Evolutionary conservation across 257 asterid species (phyloP).

Genomic region (Fraxinus excelsior): DNA sequence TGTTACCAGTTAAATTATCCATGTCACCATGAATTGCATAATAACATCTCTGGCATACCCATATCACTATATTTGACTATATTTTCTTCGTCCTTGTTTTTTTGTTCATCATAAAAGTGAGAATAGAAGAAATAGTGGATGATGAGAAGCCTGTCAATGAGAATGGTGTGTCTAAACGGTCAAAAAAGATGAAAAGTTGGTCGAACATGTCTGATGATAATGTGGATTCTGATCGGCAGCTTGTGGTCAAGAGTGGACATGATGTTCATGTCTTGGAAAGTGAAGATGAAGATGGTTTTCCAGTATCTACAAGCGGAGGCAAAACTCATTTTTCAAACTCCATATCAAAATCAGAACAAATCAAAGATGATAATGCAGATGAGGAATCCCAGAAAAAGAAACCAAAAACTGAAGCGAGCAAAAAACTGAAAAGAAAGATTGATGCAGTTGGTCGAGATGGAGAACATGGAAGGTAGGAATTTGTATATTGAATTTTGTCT

Average conservation of each 20-base stretch:
- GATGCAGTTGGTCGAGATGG: conserved; percentile 45
- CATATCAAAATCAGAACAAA: conserved; percentile 3
- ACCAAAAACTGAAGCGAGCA: conserved; percentile 37
- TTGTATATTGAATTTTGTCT: neutral
- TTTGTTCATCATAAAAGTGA: conserved; percentile 46
- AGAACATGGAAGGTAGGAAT: conserved; percentile 49
- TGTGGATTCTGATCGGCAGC: conserved; percentile 45
- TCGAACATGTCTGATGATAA: conserved; percentile 31
- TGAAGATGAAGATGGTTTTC: conserved; percentile 98
- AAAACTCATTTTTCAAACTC: too few relatives aligned
- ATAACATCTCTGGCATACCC: neutral
- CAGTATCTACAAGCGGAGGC: conserved; percentile 37
- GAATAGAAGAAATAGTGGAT: conserved; percentile 85
- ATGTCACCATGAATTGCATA: neutral
- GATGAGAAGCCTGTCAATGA: conserved; percentile 56
- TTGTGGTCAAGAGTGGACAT: conserved; percentile 47
- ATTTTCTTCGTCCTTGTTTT: neutral
- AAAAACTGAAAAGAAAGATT: conserved; percentile 58
- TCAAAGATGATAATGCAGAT: conserved; percentile 21
- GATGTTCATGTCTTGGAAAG: conserved; percentile 55
- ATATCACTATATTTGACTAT: neutral
- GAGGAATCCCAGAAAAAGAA: conserved; percentile 40
- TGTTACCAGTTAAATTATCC: neutral
- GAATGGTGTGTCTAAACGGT: conserved; percentile 39
- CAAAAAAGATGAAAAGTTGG: conserved; percentile 58